Evolutionary conservation across 768 basidiomycete genomes (phyloP), one percentile per base, ranked within the genome.

Genomic region (Leucocoprinus sp.): DNA sequence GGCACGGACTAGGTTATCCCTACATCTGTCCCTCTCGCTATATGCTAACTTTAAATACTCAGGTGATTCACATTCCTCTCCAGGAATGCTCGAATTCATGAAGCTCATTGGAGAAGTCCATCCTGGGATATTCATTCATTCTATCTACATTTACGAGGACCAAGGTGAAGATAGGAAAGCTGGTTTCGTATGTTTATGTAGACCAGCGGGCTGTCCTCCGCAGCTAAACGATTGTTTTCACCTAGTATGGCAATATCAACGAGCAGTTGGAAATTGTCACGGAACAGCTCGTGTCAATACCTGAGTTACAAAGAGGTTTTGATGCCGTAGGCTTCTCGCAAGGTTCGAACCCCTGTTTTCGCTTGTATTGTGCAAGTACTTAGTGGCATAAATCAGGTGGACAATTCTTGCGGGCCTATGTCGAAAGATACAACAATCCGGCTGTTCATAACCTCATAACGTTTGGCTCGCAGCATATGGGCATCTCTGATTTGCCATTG

Each of bases 321-420:
- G 88, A 91, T 57, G 90, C 84, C 12, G 80, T 93, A 42, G 90
- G 90, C 1, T 82, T 93, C 61, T 92, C 89, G 1, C 90, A 93
- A 74, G 89, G 83, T 71, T 33, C 23, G 50, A 40, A 14, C 3
- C 61, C 23, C 17, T n/a, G 11, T 41, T 8, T 8, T 19, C 15
- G 40, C 37, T 7, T 35, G 42, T n/a, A 31, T 36, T 42, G 12
- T 11, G n/a, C 24, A n/a, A 4, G 17, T 28, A 21, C 41, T 24
- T 11, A 50, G 33, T 38, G 28, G 17, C 19, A 42, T 17, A 7
- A 12, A 18, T 49, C 82, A 48, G 83, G 82, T 15, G 89, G 89
- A 4, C 90, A 90, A 57, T 92, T 93, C 60, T 71, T 91, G 28
- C 76, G 90, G n/a, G 88, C 82, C 23, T 92, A 88, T 53, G 75